Conservation (phyloP, 2,329 filamentous ascomycete species). For the Leptographium galeiforme region DNA sequence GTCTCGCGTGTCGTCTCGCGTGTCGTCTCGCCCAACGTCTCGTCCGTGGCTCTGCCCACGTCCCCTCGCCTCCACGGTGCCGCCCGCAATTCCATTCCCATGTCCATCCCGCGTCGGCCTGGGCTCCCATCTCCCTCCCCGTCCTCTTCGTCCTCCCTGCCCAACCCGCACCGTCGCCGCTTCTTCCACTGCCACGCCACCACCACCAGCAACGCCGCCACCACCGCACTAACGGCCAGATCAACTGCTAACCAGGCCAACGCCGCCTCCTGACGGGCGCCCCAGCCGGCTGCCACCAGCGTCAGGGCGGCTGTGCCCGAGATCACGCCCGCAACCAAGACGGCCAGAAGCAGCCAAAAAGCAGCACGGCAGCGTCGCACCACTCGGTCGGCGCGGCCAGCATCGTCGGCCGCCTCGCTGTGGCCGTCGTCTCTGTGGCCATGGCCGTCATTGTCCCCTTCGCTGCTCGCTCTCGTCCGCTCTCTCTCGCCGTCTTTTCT, state of each 20-base stretch:
- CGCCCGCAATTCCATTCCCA: not conserved
- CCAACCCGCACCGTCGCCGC: not conserved
- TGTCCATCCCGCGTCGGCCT: too few species aligned
- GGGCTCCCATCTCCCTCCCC: not conserved
- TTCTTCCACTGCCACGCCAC: not conserved
- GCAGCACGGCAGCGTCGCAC: conserved; percentile 3
- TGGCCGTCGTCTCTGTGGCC: not conserved
- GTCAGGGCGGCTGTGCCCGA: conserved; percentile 5
- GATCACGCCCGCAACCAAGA: not conserved
- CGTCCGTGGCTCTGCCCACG: too few species aligned
- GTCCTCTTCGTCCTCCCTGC: not conserved
- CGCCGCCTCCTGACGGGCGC: not conserved
- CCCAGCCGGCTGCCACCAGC: not conserved
- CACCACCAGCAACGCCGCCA: not conserved
- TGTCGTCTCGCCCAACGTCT: too few species aligned
- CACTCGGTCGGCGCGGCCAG: not conserved
- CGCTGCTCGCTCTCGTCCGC: not conserved
- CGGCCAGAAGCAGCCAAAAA: conserved; percentile 4
- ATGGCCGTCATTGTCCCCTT: not conserved
- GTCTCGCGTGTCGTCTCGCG: too few species aligned
- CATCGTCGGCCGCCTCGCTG: conserved; percentile 7
- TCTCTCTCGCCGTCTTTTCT: not conserved
- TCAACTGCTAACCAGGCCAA: conserved; percentile 7
- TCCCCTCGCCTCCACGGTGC: not conserved
- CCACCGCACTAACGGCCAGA: not conserved